Base-by-base conservation (phyloP, 495 filamentous ascomycete genomes). In the Lasiosphaeriaceae sp. region DNA sequence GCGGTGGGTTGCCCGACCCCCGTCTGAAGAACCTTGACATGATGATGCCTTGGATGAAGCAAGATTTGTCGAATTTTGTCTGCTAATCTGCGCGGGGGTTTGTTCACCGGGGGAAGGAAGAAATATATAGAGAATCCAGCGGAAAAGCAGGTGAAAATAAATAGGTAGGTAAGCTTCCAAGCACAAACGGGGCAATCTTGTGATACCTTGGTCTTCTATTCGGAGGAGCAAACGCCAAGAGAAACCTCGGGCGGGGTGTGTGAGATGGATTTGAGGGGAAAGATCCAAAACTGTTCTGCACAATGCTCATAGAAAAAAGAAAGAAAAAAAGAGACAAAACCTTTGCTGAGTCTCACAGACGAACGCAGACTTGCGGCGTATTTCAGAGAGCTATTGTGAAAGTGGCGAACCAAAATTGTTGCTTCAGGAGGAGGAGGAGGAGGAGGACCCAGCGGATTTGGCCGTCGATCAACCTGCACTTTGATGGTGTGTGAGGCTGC, bases 11-110 rank as follows among this genome's bases (percentile, higher is more conserved):
- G 37, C 22, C 26, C 39, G 61, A 39, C 12, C 47, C 52, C 37
- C 57, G 51, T 48, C 47, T 50, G 52, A 67, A 65, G 37, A 65
- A 47, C 26, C 54, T 61, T 26, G 65, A 52, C 65, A 67, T 67
- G 44, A 9, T 61, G 47, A 12, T 3, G 37, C 4, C 1, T 4
- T 14, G 5, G 39, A 43, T 12, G n/a, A 17, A 43, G 39, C 14
- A 12, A 11, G 39, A n/a, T n/a, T 43, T 11, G 9, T 11, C 39
- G 39, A 43, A 12, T 9, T 43, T 43, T n/a, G 12, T 43, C 5
- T 43, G 0, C n/a, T 43, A 5, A 43, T 43, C n/a, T n/a, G n/a
- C n/a, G n/a, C n/a, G n/a, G n/a, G n/a, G n/a, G n/a, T n/a, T n/a
- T n/a, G n/a, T n/a, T n/a, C n/a, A n/a, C n/a, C n/a, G n/a, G 39